A percentile compares a stretch with the other conserved stretches of the same genome.
These are phyloP conservation scores for Kurtzmaniella cleridarum DNA, from an alignment of 805 yeast species.

Conservation along the genomic window DNA sequence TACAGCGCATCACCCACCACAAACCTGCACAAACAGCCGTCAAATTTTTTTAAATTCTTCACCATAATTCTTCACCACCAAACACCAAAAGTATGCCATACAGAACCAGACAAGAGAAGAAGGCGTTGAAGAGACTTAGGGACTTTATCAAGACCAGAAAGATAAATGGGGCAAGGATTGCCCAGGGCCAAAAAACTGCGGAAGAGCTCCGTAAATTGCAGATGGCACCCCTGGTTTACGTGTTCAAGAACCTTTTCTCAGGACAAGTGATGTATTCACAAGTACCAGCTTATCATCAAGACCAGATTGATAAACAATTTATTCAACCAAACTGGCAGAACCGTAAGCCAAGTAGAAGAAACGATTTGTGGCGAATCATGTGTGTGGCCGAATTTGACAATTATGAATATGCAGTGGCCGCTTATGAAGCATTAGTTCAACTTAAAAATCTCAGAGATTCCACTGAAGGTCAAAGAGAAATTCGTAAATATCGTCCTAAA, in stretches of 20 bases:
- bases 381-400: constrained; percentile 67
- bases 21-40: neutral
- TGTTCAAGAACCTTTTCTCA: constrained; percentile 78
- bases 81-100: constrained; percentile 1
- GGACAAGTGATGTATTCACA: constrained; percentile 92
- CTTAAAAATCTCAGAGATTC: constrained; percentile 72
- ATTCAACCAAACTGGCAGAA: constrained; percentile 87
- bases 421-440: constrained; percentile 69
- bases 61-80: too few species aligned
- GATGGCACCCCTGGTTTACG: constrained; percentile 76
- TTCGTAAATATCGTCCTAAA: constrained; percentile 64
- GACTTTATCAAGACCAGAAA: constrained; percentile 41
- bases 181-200: constrained; percentile 31
- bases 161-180: constrained; percentile 38
- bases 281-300: constrained; percentile 57
- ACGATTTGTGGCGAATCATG: constrained; percentile 88
- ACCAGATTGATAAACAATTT: constrained; percentile 66
- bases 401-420: constrained; percentile 62
- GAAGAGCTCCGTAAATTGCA: constrained; percentile 39
- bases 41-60: too few species aligned
- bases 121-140: constrained; percentile 41
- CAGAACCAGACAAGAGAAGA: constrained; percentile 30
- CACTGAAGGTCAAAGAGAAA: constrained; percentile 47
- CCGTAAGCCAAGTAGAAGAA: constrained; percentile 69
- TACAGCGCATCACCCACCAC: too few species aligned